A percentile compares a stretch with the other conserved stretches of the same genome.
phyloP scores from a whole-genome alignment of 2,329 filamentous ascomycete genomes.

The Fusarium verrucosum region DNA sequence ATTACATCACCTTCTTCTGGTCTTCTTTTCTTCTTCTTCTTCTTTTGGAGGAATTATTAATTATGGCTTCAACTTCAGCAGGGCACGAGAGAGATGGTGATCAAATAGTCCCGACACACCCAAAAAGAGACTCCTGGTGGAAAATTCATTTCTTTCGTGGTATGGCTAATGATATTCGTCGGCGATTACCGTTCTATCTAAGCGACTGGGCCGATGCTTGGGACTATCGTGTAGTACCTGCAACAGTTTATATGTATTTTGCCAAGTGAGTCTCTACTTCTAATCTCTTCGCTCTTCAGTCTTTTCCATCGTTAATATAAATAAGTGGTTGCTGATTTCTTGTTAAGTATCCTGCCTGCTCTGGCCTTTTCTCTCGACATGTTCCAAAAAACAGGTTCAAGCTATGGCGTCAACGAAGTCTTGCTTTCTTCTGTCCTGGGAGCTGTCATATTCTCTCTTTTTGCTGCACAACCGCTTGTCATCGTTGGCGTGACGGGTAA shows the following conservation, averaged over 20 bases:
- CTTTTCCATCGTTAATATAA: background rate
- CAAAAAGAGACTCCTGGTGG: constrained; percentile 67
- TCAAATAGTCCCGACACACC: constrained; percentile 3
- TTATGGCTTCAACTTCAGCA: constrained; percentile 24
- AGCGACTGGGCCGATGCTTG: constrained; percentile 89
- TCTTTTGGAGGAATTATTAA: background rate
- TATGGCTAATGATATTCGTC: constrained; percentile 80
- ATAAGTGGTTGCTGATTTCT: constrained; percentile 18
- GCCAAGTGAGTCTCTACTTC: constrained; percentile 72
- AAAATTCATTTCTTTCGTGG: constrained; percentile 78
- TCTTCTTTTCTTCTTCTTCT: background rate
- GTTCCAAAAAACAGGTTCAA: constrained; percentile 86
- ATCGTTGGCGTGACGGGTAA: constrained; percentile 87
- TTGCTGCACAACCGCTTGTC: constrained; percentile 84
- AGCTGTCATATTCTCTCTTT: constrained; percentile 80
- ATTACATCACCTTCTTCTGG: background rate
- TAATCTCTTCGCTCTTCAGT: background rate
- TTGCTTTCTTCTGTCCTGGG: constrained; percentile 86
- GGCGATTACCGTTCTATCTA: constrained; percentile 78
- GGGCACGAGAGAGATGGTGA: constrained; percentile 8
- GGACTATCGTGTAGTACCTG: constrained; percentile 89
- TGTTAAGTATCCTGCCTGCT: constrained; percentile 79
- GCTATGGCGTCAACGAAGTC: constrained; percentile 91
- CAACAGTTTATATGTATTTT: constrained; percentile 94
- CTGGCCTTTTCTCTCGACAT: constrained; percentile 92